These are phyloP conservation scores for Wallacemonas sp. DNA, from an alignment of 208 protist genomes.

Conservation along the genomic window DNA sequence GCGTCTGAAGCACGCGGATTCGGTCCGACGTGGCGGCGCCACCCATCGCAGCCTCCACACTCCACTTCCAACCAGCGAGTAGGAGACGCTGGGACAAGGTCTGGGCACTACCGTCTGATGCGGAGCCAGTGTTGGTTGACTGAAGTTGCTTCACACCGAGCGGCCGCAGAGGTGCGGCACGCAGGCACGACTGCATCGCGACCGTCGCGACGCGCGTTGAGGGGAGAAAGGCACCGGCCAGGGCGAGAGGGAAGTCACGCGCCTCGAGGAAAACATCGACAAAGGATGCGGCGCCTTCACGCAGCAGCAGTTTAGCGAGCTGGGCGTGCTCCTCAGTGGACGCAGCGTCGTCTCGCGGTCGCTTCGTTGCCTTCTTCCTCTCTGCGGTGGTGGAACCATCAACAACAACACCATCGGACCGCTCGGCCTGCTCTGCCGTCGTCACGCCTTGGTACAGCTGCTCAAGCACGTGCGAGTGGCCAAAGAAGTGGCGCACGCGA, in stretches of 20 bases:
- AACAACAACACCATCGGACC: neutral
- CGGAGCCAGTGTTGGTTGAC: neutral
- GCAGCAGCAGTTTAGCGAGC: slow-evolving; percentile 15
- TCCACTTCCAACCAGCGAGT: slow-evolving; percentile 26
- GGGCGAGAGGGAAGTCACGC: slow-evolving; percentile 26
- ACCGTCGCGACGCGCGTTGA: slow-evolving; percentile 4
- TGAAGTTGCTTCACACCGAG: neutral
- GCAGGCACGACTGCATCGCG: slow-evolving; percentile 11
- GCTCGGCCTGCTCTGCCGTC: neutral
- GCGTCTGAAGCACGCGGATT: slow-evolving; percentile 20
- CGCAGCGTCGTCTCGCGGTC: neutral
- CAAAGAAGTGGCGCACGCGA: slow-evolving; percentile 12
- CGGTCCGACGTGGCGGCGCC: slow-evolving; percentile 8
- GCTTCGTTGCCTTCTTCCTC: neutral
- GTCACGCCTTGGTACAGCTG: slow-evolving; percentile 5
- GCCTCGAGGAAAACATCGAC: slow-evolving; percentile 35
- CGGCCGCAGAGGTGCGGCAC: neutral
- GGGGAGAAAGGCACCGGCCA: slow-evolving; percentile 40
- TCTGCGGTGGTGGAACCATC: neutral
- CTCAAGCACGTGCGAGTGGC: neutral
- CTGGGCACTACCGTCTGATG: neutral
- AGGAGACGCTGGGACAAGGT: slow-evolving; percentile 21
- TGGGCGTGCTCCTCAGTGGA: neutral
- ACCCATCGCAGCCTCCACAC: slow-evolving; percentile 25
- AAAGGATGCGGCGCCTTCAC: slow-evolving; percentile 23